These are phyloP conservation scores for Umbelopsis sp. DNA, from an alignment of 192 early-diverging fungal genomes.

Conservation along the genomic window DNA sequence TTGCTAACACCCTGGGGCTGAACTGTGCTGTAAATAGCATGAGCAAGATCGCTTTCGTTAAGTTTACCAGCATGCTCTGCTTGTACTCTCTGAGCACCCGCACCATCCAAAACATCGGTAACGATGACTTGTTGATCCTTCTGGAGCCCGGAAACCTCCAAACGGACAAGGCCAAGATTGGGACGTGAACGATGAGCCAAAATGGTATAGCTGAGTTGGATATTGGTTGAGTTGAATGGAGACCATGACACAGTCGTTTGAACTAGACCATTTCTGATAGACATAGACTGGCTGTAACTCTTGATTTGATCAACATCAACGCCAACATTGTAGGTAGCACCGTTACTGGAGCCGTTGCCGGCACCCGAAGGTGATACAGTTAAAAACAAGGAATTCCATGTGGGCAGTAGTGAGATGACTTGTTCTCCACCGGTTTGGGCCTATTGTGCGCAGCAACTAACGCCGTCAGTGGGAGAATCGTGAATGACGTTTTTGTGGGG, in stretches of 20 bases:
- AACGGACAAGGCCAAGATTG: constrained; percentile 37
- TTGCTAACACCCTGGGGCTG: constrained; percentile 32
- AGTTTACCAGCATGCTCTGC: constrained; percentile 32
- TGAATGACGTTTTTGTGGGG: no score
- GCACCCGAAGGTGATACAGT: constrained; percentile 19
- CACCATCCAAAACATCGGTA: constrained; percentile 40
- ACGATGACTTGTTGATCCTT: constrained; percentile 34
- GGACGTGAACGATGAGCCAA: constrained; percentile 40
- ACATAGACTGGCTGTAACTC: constrained; percentile 36
- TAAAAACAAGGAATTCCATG: constrained; percentile 35
- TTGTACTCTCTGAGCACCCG: constrained; percentile 38
- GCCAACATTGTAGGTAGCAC: constrained; percentile 37
- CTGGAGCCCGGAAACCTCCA: constrained; percentile 35
- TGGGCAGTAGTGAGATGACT: constrained; percentile 39
- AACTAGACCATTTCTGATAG: constrained; percentile 38
- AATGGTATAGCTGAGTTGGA: constrained; percentile 33
- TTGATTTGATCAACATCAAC: constrained; percentile 30
- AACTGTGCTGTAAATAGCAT: constrained; percentile 36
- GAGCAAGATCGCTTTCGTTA: constrained; percentile 16
- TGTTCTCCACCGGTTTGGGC: constrained; percentile 42
- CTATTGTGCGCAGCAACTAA: not conserved
- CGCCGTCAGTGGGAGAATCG: not conserved
- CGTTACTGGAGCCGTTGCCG: not conserved
- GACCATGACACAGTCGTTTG: constrained; percentile 32
- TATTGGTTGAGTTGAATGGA: constrained; percentile 28